These are phyloP conservation scores for Conringia planisiliqua DNA, from an alignment of 345 rosid genomes.

Conservation along the genomic window DNA sequence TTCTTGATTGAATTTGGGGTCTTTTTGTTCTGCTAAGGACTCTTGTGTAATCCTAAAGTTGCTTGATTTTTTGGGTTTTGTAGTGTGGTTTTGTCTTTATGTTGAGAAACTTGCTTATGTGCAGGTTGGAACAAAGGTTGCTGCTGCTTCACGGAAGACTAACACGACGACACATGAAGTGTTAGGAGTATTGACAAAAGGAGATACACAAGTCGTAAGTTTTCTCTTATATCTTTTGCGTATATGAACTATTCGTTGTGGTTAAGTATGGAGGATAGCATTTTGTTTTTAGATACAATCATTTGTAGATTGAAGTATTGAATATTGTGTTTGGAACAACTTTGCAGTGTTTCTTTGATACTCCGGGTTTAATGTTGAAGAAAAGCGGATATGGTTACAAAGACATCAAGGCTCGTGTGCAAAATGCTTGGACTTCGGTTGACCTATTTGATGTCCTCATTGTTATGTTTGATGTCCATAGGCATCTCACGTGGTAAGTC, in stretches of 20 bases:
- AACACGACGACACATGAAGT: slow-evolving; percentile 97
- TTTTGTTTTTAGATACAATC: not conserved
- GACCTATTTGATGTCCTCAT: slow-evolving; percentile 77
- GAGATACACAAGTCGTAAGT: slow-evolving; percentile 77
- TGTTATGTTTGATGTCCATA: slow-evolving; percentile 86
- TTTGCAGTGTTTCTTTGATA: slow-evolving; percentile 87
- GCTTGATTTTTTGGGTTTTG: not conserved
- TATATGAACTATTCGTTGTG: not conserved
- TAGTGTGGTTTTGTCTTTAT: not conserved
- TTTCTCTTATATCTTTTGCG: slow-evolving; percentile 2
- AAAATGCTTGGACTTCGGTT: slow-evolving; percentile 79
- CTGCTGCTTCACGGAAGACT: slow-evolving; percentile 94
- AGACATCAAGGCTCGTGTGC: slow-evolving; percentile 75
- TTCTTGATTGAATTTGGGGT: not conserved
- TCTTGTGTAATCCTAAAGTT: not conserved
- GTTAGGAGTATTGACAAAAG: slow-evolving; percentile 81
- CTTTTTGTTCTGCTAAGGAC: not conserved
- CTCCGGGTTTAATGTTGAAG: slow-evolving; percentile 78
- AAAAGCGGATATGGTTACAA: slow-evolving; percentile 62
- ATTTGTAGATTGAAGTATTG: not conserved
- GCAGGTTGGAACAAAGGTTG: slow-evolving; percentile 88
- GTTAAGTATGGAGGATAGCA: not conserved
- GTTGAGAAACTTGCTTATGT: slow-evolving; percentile 3
- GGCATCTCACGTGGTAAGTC: slow-evolving; percentile 79
- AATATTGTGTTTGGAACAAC: not conserved